Evolutionary conservation across 108 stramenopile genomes (phyloP).

Genomic region (Nitzschia putrida): DNA sequence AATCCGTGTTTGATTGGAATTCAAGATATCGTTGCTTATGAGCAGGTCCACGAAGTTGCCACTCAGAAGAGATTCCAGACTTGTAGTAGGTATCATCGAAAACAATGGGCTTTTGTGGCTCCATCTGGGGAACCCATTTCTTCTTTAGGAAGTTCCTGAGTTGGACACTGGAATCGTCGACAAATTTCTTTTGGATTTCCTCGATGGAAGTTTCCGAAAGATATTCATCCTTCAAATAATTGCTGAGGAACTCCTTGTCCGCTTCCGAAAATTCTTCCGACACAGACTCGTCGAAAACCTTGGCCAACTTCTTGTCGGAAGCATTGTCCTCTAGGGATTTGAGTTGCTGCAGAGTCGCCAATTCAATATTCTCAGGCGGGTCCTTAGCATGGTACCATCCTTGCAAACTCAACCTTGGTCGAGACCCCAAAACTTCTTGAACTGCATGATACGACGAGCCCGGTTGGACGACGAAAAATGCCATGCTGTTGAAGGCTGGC

Average conservation of each 20-base stretch:
- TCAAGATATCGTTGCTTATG: conserved; percentile 92
- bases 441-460: conserved; percentile 93
- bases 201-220: conserved; percentile 58
- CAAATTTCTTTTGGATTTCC: conserved; percentile 71
- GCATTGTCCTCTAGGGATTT: conserved; percentile 58
- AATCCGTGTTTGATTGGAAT: conserved; percentile 29
- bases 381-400: conserved; percentile 86
- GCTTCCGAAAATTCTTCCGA: conserved; percentile 39
- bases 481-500: conserved; percentile 84
- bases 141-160: conserved; percentile 70
- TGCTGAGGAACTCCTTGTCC: conserved; percentile 61
- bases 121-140: conserved; percentile 52
- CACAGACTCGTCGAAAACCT: neutral
- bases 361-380: conserved; percentile 52
- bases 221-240: conserved; percentile 68
- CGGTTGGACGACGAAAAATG: conserved; percentile 89
- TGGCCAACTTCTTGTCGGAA: neutral
- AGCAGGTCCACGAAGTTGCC: conserved; percentile 88
- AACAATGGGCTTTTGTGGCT: conserved; percentile 26
- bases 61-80: conserved; percentile 62
- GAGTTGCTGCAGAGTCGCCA: conserved; percentile 73
- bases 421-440: conserved; percentile 92
- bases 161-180: conserved; percentile 81
- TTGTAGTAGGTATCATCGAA: conserved; percentile 56
- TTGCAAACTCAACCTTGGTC: conserved; percentile 88